Base-by-base conservation (phyloP, 1,284 basidiomycete genomes). In the Pholiota adiposa region DNA sequence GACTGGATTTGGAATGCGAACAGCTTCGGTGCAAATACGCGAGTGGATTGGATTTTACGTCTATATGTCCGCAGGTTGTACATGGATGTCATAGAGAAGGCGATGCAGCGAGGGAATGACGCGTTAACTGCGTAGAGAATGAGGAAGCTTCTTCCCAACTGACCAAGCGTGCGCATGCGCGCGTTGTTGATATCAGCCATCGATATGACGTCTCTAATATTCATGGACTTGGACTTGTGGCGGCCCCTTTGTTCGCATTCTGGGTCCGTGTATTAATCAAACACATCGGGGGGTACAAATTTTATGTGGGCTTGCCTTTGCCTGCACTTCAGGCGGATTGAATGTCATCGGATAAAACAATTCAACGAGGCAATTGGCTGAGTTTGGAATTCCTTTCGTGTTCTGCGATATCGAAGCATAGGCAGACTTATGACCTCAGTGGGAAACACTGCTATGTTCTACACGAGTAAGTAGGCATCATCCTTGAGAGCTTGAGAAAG, bases 61-160 rank as follows among this genome's bases (percentile, higher is more conserved):
- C 18, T 55, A 63, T 23, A 16, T 51, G 54, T 60, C 61, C 23
- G 23, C 23, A 46, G 23, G 27, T n/a, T 27, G 44, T 5, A 27
- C 14, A 54, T 44, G 27, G 19, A 34, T 33, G 48, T 40, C 23
- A 46, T 29, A 54, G 43, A 33, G 23, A 53, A 53, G 31, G 44
- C 50, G 34, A 51, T 54, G 55, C 34, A 54, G 40, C 48, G 48
- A 49, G 44, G 11, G 29, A 56, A 59, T 63, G 43, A 56, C 60
- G 55, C 58, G 49, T 59, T 64, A 64, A 57, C 60, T 62, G 51
- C 58, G 54, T 58, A 58, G 54, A 62, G 54, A 51, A 51, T 11
- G 5, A 31, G 48, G 49, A 38, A 7, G 29, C 29, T 19, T 48
- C 48, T 50, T 34, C 48, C 29, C 29, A 34, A 31, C 12, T 23